Conservation (phyloP, 345 rosid species). For the Populus alba region DNA sequence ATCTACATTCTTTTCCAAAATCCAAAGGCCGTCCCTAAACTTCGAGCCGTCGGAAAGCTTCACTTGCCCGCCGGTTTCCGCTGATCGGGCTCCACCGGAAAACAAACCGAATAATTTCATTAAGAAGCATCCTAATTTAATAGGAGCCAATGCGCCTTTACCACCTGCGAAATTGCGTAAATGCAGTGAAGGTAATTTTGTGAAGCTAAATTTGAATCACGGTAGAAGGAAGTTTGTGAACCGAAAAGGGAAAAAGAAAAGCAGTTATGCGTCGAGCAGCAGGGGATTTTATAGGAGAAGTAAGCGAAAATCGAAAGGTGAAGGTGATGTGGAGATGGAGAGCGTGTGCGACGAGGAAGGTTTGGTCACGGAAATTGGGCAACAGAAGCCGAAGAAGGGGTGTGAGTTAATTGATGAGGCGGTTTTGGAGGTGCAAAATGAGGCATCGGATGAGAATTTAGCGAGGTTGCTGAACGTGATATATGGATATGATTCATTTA, state of each 20-base stretch:
- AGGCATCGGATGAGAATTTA: constrained; percentile 62
- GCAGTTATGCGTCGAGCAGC: constrained; percentile 22
- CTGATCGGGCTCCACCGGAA: neutral
- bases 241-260: constrained; percentile 37
- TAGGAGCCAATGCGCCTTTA: constrained; percentile 34
- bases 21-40: constrained; percentile 42
- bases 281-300: constrained; percentile 44
- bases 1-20: constrained; percentile 57
- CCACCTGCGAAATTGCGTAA: constrained; percentile 54
- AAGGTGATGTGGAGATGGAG: constrained; percentile 22
- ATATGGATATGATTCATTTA: constrained; percentile 52
- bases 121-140: constrained; percentile 58
- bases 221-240: constrained; percentile 56
- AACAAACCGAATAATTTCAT: neutral
- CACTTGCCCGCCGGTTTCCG: neutral
- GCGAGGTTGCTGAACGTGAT: constrained; percentile 47
- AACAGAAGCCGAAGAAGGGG: constrained; percentile 23
- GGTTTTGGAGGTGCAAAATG: constrained; percentile 43
- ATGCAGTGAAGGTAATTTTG: constrained; percentile 76
- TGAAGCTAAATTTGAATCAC: constrained; percentile 63
- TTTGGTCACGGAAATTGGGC: constrained; percentile 37
- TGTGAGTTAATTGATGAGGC: constrained; percentile 45
- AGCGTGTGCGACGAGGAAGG: constrained; percentile 45
- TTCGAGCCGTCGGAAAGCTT: constrained; percentile 35
- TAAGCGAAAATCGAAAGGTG: constrained; percentile 34